Evolutionary conservation across 2,329 filamentous ascomycete genomes (phyloP).

Genomic region (Diaporthe ilicicola): DNA sequence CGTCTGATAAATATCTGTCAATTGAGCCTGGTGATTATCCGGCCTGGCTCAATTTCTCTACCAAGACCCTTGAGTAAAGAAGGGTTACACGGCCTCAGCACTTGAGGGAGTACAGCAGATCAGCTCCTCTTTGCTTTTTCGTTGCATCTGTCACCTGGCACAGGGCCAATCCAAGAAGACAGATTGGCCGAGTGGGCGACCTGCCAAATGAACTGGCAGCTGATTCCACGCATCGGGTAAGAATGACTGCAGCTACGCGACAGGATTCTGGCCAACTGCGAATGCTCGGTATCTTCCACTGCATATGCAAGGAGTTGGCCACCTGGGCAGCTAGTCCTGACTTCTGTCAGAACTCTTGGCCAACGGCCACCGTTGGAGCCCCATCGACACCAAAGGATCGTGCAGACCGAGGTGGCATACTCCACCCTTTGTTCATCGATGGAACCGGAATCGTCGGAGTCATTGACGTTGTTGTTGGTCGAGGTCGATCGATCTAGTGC

Average conservation of each 20-base stretch:
- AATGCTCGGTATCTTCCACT: neutral
- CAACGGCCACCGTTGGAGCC: neutral
- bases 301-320: constrained; percentile 17
- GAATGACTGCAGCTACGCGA: constrained; percentile 16
- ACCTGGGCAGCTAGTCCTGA: neutral
- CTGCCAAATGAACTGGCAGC: constrained; percentile 12
- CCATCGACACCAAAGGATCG: neutral
- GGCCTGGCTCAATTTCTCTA: neutral
- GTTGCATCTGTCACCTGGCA: neutral
- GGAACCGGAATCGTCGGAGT: constrained; percentile 2
- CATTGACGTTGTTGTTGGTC: neutral
- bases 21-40: neutral
- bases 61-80: neutral
- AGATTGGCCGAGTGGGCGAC: neutral
- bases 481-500: neutral
- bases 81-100: neutral
- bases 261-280: constrained; percentile 10
- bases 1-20: neutral
- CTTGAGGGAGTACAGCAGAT: neutral
- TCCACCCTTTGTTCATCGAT: neutral
- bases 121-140: neutral
- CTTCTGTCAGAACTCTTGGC: constrained; percentile 10
- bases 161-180: neutral
- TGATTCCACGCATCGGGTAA: neutral
- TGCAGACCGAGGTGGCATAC: constrained; percentile 13